Evolutionary conservation across 495 filamentous ascomycete species (phyloP).

Genomic region (Xylaria sp.): DNA sequence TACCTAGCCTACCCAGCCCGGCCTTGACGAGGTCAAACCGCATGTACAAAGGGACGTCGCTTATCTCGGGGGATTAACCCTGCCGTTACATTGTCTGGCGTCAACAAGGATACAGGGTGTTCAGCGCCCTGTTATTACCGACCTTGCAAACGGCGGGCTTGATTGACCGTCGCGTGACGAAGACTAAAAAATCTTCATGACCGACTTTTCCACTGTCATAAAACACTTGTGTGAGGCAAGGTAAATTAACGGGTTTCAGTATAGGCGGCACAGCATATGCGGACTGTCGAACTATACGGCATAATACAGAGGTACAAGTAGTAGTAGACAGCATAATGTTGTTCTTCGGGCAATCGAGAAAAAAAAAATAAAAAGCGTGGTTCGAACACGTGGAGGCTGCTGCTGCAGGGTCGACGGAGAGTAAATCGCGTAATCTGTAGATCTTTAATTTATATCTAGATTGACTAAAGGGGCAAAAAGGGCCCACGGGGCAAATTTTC

Average conservation of each 20-base stretch:
- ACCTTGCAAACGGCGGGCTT: not conserved
- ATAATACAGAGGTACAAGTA: too few relatives aligned
- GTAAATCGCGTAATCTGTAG: slow-evolving; percentile 18
- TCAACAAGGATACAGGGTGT: not conserved
- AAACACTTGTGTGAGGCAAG: not conserved
- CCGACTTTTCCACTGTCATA: not conserved
- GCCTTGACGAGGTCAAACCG: not conserved
- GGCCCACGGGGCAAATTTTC: not conserved
- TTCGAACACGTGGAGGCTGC: slow-evolving; percentile 12
- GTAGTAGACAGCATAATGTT: not conserved
- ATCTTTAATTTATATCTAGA: slow-evolving; percentile 13
- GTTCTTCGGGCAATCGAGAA: not conserved
- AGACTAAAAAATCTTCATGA: not conserved
- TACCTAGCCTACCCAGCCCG: too few relatives aligned
- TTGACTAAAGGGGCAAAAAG: slow-evolving; percentile 5
- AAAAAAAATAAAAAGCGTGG: not conserved
- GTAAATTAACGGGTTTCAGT: not conserved
- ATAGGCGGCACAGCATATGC: not conserved
- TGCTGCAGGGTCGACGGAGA: slow-evolving; percentile 14
- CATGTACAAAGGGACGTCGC: slow-evolving; percentile 11
- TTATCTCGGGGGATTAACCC: slow-evolving; percentile 24
- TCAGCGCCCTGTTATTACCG: not conserved
- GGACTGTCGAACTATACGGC: not conserved
- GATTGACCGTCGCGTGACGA: slow-evolving; percentile 9
- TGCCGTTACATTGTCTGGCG: slow-evolving; percentile 4